Evolutionary conservation across 192 early-diverging fungal species (phyloP).

Genomic region (Coemansia sp.): DNA sequence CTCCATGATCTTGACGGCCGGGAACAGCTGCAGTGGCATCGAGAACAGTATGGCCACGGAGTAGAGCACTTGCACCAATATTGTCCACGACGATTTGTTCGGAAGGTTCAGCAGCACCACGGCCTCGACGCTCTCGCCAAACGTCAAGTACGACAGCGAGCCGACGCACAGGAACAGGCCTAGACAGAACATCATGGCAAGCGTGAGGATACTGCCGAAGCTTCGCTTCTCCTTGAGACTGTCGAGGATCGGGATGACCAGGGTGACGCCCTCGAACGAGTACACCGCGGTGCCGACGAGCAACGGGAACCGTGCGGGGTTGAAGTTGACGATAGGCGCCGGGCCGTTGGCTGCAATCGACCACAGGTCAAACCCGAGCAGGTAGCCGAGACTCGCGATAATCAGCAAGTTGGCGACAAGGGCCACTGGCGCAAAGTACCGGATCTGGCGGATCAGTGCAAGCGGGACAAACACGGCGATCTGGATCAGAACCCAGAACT

Average conservation of each 20-base stretch:
- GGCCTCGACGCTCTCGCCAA: constrained; percentile 84
- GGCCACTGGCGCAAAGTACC: constrained; percentile 83
- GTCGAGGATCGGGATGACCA: constrained; percentile 72
- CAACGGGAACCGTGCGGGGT: constrained; percentile 74
- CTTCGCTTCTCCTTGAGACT: constrained; percentile 83
- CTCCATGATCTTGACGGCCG: constrained; percentile 91
- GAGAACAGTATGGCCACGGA: constrained; percentile 93
- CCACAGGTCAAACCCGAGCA: constrained; percentile 79
- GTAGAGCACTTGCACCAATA: constrained; percentile 79
- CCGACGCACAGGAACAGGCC: constrained; percentile 83
- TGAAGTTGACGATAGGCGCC: constrained; percentile 71
- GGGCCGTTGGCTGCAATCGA: constrained; percentile 54
- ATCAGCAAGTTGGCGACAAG: constrained; percentile 93
- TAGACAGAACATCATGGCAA: constrained; percentile 75
- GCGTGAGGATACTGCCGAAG: constrained; percentile 77
- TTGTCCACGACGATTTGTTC: constrained; percentile 63
- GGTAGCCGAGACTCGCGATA: constrained; percentile 78
- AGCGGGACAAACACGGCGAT: constrained; percentile 76
- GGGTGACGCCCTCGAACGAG: constrained; percentile 87
- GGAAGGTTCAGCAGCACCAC: constrained; percentile 91
- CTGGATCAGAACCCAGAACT: constrained; percentile 80
- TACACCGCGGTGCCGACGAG: constrained; percentile 97
- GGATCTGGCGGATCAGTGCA: constrained; percentile 89
- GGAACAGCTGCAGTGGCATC: constrained; percentile 91
- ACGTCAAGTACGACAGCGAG: constrained; percentile 81